Percentiles rank a stretch among this genome's conserved stretches.
Evolutionary conservation across 106 monocot genomes (phyloP).

Genomic region (Posidonia australis): DNA sequence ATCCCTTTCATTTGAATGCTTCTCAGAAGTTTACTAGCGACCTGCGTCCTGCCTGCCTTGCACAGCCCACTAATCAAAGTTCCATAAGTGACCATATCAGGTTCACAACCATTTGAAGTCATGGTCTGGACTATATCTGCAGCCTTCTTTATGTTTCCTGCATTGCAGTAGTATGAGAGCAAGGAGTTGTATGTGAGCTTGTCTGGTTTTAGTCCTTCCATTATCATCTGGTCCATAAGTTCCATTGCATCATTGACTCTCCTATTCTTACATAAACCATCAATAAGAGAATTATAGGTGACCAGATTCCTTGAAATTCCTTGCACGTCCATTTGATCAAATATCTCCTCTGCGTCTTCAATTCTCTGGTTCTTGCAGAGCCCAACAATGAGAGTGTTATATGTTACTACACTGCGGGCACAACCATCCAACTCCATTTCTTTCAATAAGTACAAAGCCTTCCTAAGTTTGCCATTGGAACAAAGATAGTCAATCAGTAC

Average conservation of each 20-base stretch:
- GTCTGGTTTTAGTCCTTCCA: conserved; percentile 71
- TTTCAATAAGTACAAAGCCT: conserved; percentile 60
- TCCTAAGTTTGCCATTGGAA: conserved; percentile 30
- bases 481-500: conserved; percentile 72
- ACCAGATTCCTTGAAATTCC: conserved; percentile 70
- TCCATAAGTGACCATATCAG: conserved; percentile 57
- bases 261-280: conserved; percentile 65
- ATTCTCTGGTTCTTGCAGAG: conserved; percentile 75
- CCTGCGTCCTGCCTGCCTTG: conserved; percentile 45
- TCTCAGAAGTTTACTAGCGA: conserved; percentile 47
- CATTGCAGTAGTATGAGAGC: conserved; percentile 58
- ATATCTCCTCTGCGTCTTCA: conserved; percentile 75
- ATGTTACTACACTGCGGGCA: conserved; percentile 62
- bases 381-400: conserved; percentile 76
- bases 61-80: conserved; percentile 65
- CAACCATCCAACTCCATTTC: conserved; percentile 78
- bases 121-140: conserved; percentile 82
- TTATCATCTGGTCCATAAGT: conserved; percentile 80
- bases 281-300: conserved; percentile 65
- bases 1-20: conserved; percentile 80
- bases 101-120: conserved; percentile 80
- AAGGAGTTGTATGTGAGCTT: conserved; percentile 67
- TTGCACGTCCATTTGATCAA: conserved; percentile 73
- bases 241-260: conserved; percentile 67
- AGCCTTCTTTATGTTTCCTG: conserved; percentile 51